These are phyloP conservation scores for Boletus barrowsii DNA, from an alignment of 768 basidiomycete genomes.

Conservation along the genomic window DNA sequence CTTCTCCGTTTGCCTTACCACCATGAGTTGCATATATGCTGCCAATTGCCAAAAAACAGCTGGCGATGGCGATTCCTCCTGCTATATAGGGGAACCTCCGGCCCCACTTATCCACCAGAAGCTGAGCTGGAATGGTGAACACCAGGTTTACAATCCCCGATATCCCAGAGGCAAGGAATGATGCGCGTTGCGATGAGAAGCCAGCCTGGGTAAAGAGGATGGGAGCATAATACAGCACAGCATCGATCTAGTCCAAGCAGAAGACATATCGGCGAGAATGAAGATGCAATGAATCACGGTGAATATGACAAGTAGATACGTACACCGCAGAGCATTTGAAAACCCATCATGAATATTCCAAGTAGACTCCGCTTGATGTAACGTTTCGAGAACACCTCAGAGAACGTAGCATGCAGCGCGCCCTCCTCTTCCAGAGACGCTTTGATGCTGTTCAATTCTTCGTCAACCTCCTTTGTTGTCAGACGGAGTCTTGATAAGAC, in stretches of 20 bases:
- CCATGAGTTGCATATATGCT: constrained; percentile 41
- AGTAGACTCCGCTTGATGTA: constrained; percentile 36
- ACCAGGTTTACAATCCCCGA: constrained; percentile 44
- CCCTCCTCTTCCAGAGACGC: constrained; percentile 24
- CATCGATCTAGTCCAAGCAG: constrained; percentile 23
- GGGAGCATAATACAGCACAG: constrained; percentile 40
- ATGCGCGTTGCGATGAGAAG: constrained; percentile 43
- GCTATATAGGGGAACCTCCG: constrained; percentile 37
- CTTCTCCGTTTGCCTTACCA: constrained; percentile 24
- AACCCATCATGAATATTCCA: constrained; percentile 43
- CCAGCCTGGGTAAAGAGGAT: constrained; percentile 49
- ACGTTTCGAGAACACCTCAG: constrained; percentile 28
- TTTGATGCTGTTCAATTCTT: constrained; percentile 20
- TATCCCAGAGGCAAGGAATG: constrained; percentile 50
- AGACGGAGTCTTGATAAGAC: constrained; percentile 25
- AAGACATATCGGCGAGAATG: not conserved
- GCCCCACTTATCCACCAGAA: constrained; percentile 40
- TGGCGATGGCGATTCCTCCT: constrained; percentile 40
- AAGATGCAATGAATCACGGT: not conserved
- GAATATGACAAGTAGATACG: not conserved
- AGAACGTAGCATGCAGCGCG: constrained; percentile 18
- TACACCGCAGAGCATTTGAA: constrained; percentile 38
- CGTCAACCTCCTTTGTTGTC: constrained; percentile 9
- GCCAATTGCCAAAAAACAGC: constrained; percentile 42
- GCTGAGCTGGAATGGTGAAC: constrained; percentile 37